These are phyloP conservation scores for Colletotrichum sp. DNA, from an alignment of 2,329 filamentous ascomycete genomes.

Conservation along the genomic window DNA sequence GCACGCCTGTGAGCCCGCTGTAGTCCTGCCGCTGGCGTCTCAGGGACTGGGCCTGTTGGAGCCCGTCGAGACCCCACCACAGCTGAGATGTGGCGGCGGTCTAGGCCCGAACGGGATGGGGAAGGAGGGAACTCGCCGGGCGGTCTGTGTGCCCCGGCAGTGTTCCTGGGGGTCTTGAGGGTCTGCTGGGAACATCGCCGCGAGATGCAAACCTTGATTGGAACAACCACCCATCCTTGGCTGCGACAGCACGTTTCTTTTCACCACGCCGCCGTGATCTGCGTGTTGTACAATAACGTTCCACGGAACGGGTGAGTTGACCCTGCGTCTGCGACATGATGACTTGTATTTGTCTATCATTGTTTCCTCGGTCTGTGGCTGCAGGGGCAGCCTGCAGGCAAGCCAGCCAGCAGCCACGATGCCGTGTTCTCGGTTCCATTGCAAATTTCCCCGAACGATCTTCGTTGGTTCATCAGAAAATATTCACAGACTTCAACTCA, in stretches of 20 bases:
- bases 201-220: background rate
- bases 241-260: background rate
- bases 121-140: background rate
- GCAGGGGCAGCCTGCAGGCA: background rate
- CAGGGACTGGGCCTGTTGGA: slow-evolving; percentile 1
- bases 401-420: background rate
- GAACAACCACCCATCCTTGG: background rate
- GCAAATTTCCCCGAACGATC: background rate
- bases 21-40: background rate
- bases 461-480: background rate
- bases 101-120: background rate
- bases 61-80: background rate
- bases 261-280: background rate
- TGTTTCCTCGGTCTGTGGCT: background rate
- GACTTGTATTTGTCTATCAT: background rate
- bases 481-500: background rate
- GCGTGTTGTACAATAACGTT: background rate
- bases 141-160: background rate
- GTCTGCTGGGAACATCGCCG: background rate
- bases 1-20: background rate
- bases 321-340: background rate
- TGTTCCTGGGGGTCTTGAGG: background rate
- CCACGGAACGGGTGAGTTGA: background rate
- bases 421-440: background rate
- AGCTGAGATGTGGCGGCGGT: background rate